These are phyloP conservation scores for Mortierella sp. DNA, from an alignment of 371 early-diverging fungal genomes.

Conservation along the genomic window DNA sequence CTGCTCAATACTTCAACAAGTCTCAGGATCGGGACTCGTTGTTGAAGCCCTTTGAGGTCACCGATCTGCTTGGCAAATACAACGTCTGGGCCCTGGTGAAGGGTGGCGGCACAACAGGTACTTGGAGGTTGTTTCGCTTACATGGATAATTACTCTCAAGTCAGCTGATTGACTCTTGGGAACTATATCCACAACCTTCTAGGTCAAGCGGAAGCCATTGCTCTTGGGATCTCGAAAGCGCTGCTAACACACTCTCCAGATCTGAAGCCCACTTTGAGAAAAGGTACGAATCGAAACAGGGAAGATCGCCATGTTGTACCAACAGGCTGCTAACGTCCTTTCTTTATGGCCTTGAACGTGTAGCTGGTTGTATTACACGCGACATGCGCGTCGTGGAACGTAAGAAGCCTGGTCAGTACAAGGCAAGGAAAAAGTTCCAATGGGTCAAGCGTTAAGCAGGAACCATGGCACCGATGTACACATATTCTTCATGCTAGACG, in stretches of 20 bases:
- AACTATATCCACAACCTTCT: slow-evolving; percentile 1
- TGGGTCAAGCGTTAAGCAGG: slow-evolving; percentile 70
- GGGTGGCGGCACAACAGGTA: slow-evolving; percentile 90
- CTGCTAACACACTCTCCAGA: slow-evolving; percentile 76
- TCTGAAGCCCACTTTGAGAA: slow-evolving; percentile 67
- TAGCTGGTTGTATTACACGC: slow-evolving; percentile 79
- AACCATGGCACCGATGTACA: too few relatives aligned
- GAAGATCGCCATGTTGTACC: background rate
- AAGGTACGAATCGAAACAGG: slow-evolving; percentile 56
- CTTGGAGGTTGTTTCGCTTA: too few relatives aligned
- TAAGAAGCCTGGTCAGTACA: slow-evolving; percentile 97
- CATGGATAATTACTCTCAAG: background rate
- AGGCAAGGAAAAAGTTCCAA: slow-evolving; percentile 94
- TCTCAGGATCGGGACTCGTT: slow-evolving; percentile 74
- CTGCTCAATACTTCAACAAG: slow-evolving; percentile 81
- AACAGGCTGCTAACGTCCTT: too few relatives aligned
- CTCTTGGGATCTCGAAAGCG: slow-evolving; percentile 85
- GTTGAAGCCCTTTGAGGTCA: slow-evolving; percentile 79
- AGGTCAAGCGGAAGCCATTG: slow-evolving; percentile 91
- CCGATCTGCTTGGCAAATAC: slow-evolving; percentile 74
- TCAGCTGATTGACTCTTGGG: background rate
- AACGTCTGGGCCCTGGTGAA: slow-evolving; percentile 90
- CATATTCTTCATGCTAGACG: background rate
- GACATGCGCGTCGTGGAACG: slow-evolving; percentile 95
- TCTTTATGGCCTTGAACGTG: background rate